Conservation (phyloP, 2,329 filamentous ascomycete species). For the Diaporthe ampelina region DNA sequence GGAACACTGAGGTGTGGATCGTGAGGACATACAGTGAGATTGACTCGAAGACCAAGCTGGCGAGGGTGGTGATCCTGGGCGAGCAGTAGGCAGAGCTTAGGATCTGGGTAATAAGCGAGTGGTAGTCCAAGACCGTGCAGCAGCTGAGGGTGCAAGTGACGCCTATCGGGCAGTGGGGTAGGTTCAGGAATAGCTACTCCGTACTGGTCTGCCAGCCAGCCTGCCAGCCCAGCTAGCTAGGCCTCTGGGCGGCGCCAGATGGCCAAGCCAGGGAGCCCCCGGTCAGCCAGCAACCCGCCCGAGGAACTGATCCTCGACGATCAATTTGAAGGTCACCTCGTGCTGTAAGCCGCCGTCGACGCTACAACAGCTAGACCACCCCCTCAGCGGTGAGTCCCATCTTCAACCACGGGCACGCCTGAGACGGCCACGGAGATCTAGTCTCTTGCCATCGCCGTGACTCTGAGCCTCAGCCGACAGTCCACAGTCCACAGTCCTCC, state of each 20-base stretch:
- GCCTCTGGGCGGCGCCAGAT: background rate
- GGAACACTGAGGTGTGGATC: background rate
- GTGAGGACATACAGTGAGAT: constrained; percentile 7
- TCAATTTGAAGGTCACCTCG: constrained; percentile 11
- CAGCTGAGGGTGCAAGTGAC: constrained; percentile 24
- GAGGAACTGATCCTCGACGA: constrained; percentile 30
- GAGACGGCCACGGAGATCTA: constrained; percentile 26
- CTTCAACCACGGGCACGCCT: constrained; percentile 23
- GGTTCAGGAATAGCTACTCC: constrained; percentile 15
- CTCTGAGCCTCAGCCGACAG: background rate
- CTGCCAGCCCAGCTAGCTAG: background rate
- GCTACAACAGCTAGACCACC: constrained; percentile 32
- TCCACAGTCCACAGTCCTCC: background rate
- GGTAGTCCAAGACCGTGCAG: constrained; percentile 23
- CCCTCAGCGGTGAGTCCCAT: constrained; percentile 31
- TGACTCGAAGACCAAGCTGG: constrained; percentile 21
- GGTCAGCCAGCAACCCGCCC: constrained; percentile 22
- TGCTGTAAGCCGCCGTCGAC: constrained; percentile 19
- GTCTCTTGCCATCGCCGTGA: constrained; percentile 19
- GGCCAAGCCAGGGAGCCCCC: constrained; percentile 25
- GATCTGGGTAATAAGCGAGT: constrained; percentile 32
- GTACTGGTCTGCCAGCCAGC: too few relatives aligned
- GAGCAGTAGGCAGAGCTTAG: constrained; percentile 10
- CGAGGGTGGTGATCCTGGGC: constrained; percentile 9
- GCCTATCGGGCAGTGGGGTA: constrained; percentile 25